Evolutionary conservation across 805 yeast genomes (phyloP), one percentile per base, ranked within the genome.

Genomic region (Metschnikowia santaceciliae): DNA sequence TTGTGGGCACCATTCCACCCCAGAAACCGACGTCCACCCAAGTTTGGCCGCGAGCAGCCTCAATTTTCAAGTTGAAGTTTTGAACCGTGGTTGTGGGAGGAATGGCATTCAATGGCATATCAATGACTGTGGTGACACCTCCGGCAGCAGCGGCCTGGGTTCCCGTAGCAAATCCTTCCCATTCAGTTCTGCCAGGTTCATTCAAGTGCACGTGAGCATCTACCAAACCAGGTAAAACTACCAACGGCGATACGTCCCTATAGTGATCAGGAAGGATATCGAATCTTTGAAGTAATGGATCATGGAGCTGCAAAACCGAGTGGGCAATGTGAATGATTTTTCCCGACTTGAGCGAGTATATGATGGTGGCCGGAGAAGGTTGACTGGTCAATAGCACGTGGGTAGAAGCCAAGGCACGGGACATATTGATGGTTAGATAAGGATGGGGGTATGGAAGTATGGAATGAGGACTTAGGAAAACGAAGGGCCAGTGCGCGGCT

Each of bases 111-210:
- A 91, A 72, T 0, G 98, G 98, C 98, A 91, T 91, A 66, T 91
- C 98, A 17, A 91, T 79, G 17, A 91, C 95, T 0, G 97, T 90
- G 22, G 98, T 91, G 45, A 91, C 97, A 51, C 98, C 98, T 15
- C 98, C 98, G 11, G 91, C 78, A 0, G 96, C 96, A 0, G 97
- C 97, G 2, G 96, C 88, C 64, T 85, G 84, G 0, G 98, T 91
- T 0, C 98, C 98, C 0, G 96, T 86, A n/a, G 84, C 96, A 65
- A 92, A 91, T 1, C 98, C 98, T 68, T 91, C 98, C 98, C 98
- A 91, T 55, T 90, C 96, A 1, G 97, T 91, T 59, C 97, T 75
- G n/a, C 98, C 98, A 0, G 98, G 97, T 62, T 92, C 98, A 66
- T 92, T 92, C 59, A 91, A 72, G 63, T 91, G 98, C 23, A 91